Conservation (phyloP, 1,284 basidiomycete genomes). For the Puccinia horiana region DNA sequence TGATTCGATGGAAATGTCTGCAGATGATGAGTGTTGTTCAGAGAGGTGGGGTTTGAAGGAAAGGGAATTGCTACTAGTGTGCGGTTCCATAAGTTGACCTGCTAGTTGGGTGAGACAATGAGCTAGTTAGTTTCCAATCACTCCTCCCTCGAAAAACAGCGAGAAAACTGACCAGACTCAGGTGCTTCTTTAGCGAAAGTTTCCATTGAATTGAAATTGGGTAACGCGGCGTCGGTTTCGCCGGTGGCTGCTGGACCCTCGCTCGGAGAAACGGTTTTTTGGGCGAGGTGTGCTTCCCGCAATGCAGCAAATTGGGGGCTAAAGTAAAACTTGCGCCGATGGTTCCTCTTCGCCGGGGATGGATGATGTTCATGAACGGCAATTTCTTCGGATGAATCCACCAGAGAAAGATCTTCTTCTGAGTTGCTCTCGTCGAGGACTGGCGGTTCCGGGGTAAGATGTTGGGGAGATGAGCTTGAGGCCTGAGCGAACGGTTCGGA, state of each 20-base stretch:
- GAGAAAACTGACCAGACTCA: not conserved
- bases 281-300: not conserved
- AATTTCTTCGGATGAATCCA: not conserved
- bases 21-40: not conserved
- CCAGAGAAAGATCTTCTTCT: not conserved
- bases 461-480: not conserved
- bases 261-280: not conserved
- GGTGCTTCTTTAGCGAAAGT: not conserved
- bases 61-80: not conserved
- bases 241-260: not conserved
- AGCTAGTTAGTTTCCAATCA: not conserved
- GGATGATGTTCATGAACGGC: not conserved
- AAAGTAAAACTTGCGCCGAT: constrained; percentile 2
- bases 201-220: not conserved
- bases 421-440: not conserved
- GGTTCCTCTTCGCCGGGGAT: not conserved
- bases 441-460: not conserved
- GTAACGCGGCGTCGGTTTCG: not conserved
- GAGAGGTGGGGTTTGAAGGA: not conserved
- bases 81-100: not conserved
- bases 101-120: not conserved
- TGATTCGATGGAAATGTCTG: not conserved
- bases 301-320: not conserved
- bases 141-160: not conserved
- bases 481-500: not conserved